Evolutionary conservation across 2,329 filamentous ascomycete genomes (phyloP), one percentile per base, ranked within the genome.

Genomic region (Huntiella decipiens): DNA sequence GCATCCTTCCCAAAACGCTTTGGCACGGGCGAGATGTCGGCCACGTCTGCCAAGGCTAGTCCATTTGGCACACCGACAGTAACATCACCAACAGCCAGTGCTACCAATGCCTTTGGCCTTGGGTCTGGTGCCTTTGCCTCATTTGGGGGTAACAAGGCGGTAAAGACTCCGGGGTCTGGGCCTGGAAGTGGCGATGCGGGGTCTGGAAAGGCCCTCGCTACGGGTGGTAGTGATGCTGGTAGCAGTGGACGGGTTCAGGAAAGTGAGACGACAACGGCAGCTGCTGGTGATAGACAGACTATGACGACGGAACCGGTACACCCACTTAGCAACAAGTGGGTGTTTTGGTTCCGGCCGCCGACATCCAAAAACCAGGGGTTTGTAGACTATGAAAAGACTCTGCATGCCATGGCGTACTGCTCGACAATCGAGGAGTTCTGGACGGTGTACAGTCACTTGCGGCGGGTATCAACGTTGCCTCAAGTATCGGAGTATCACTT

Each of bases 401-500:
- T 93, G 51, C 82, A 91, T 56, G 76, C 86, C 35, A 77, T 96
- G 57, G 88, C 84, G 55, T 73, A 74, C 47, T 83, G 93, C 57
- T 72, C 73, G 50, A 85, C 83, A 4, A 85, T 75, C 43, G 86
- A 96, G 63, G 82, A 91, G 50, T 96, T 98, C 60, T 95, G 86
- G 76, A 71, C 75, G 41, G 77, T 94, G 34, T 96, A 94, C 59
- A 69, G 74, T 46, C 86, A 96, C 61, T 71, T 98, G 41, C 93
- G 92, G 65, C 77, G 82, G 22, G 91, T 92, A 2, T 96, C 87
- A 33, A 67, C 73, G 32, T 69, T 98, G 48, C 88, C 88, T 5
- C 79, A 88, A 4, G 88, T 96, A 28, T 95, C 87, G 17, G 91
- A 98, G 63, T 98, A 95, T 59, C 91, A 98, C 60, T 79, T 98